phyloP scores from a whole-genome alignment of 1,284 basidiomycete species.

The Thelephora terrestris region DNA sequence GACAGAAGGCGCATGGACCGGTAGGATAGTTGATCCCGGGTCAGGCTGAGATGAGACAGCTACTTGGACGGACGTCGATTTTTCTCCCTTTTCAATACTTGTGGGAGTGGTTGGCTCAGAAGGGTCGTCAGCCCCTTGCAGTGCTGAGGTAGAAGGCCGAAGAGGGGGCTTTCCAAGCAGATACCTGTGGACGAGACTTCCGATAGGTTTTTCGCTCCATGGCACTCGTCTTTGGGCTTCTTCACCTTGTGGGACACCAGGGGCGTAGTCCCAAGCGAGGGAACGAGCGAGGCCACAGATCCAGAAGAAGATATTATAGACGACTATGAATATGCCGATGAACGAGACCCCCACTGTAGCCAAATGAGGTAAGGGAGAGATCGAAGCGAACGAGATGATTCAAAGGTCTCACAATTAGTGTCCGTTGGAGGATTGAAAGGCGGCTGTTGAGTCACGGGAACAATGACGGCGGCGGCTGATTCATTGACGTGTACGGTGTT shows the following conservation, averaged over 20 bases:
- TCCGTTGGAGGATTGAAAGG: conserved; percentile 38
- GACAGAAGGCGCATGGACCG: neutral
- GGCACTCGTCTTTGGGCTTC: conserved; percentile 23
- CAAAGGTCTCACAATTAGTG: conserved; percentile 26
- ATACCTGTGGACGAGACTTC: conserved; percentile 18
- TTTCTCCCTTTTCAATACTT: neutral
- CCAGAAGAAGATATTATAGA: conserved; percentile 30
- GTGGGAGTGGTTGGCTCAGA: neutral
- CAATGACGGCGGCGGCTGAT: conserved; percentile 35
- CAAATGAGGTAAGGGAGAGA: too few relatives aligned
- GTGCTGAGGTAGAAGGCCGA: too few relatives aligned
- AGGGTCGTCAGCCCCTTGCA: neutral
- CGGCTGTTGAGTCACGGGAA: conserved; percentile 31
- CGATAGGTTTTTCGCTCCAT: conserved; percentile 31
- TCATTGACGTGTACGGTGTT: too few relatives aligned
- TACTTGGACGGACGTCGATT: neutral
- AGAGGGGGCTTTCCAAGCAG: too few relatives aligned
- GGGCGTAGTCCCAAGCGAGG: conserved; percentile 29
- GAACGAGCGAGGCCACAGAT: conserved; percentile 27
- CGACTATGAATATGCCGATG: conserved; percentile 31
- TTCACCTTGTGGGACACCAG: conserved; percentile 27
- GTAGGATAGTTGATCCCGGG: neutral
- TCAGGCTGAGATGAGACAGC: neutral
- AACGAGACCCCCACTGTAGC: conserved; percentile 28
- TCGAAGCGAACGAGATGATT: too few relatives aligned